Evolutionary conservation across 768 basidiomycete species (phyloP).

Genomic region (Phallus indusiatus): DNA sequence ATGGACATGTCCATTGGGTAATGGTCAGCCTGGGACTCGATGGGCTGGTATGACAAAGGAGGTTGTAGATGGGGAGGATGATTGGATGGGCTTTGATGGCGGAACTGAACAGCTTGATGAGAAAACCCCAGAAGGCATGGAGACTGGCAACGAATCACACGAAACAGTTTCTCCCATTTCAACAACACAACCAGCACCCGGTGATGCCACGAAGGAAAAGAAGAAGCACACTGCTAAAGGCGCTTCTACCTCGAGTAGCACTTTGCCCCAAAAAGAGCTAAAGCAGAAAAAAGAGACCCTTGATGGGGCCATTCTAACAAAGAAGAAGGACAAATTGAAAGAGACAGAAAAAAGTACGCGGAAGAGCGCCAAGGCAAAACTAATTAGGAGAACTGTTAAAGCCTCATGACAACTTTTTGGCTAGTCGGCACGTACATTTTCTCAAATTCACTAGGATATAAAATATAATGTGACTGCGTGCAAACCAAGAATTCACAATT

Average conservation of each 20-base stretch:
- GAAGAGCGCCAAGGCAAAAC: slow-evolving; percentile 1
- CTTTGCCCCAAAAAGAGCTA: background rate
- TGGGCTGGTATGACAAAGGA: slow-evolving; percentile 41
- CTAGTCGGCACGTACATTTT: no score
- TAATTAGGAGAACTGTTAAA: background rate
- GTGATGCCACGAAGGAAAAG: background rate
- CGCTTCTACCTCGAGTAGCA: background rate
- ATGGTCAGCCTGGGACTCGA: slow-evolving; percentile 38
- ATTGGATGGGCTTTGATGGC: slow-evolving; percentile 9
- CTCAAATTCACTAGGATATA: no score
- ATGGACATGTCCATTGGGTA: slow-evolving; percentile 74
- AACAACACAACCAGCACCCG: background rate
- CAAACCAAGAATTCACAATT: no score
- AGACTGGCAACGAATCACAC: background rate
- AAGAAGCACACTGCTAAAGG: background rate
- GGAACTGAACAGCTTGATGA: slow-evolving; percentile 13
- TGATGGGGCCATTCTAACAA: background rate
- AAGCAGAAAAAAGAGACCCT: background rate
- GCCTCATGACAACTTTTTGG: background rate
- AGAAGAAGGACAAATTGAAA: slow-evolving; percentile 1
- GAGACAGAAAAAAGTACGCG: background rate
- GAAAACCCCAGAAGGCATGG: background rate
- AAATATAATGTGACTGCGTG: no score
- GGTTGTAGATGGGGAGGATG: slow-evolving; percentile 18
- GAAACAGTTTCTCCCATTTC: background rate